phyloP scores from a whole-genome alignment of 169 alveolate genomes.

The Haemoproteus tartakovskyi region DNA sequence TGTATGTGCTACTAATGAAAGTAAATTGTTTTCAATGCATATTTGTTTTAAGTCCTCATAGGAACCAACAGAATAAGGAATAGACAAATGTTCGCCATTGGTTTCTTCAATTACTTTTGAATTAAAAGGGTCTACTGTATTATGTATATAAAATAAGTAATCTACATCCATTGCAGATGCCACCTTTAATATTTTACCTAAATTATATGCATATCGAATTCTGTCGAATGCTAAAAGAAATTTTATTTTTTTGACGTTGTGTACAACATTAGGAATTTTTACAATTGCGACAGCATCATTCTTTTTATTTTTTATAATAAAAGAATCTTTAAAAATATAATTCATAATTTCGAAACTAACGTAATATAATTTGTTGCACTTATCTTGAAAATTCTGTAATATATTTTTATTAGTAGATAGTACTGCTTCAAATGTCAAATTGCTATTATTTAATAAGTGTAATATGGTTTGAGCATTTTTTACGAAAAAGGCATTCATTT shows the following conservation, averaged over 20 bases:
- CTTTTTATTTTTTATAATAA: conserved; percentile 9
- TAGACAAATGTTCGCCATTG: conserved; percentile 71
- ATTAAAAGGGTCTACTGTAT: conserved; percentile 78
- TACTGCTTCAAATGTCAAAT: conserved; percentile 29
- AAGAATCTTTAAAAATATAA: conserved; percentile 48
- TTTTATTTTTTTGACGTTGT: conserved; percentile 18
- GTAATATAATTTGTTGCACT: conserved; percentile 48
- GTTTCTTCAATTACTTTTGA: conserved; percentile 76
- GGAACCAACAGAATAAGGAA: conserved; percentile 72
- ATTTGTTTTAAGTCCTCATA: conserved; percentile 61
- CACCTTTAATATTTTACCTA: conserved; percentile 72
- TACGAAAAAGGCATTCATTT: conserved; percentile 55
- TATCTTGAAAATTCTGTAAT: conserved; percentile 11
- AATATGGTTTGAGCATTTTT: conserved; percentile 34
- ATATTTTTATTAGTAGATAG: conserved; percentile 14
- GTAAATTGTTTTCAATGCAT: conserved; percentile 67
- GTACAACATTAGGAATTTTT: conserved; percentile 5
- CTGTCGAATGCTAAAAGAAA: conserved; percentile 73
- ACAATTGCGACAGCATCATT: conserved; percentile 54
- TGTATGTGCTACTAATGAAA: conserved; percentile 78
- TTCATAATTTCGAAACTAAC: conserved; percentile 17
- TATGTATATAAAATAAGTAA: conserved; percentile 66
- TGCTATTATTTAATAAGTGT: conserved; percentile 18
- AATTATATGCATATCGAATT: conserved; percentile 73
- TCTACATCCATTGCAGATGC: conserved; percentile 74